Conservation (phyloP, 345 rosid genomes). For the Eucalyptus tenuipes region DNA sequence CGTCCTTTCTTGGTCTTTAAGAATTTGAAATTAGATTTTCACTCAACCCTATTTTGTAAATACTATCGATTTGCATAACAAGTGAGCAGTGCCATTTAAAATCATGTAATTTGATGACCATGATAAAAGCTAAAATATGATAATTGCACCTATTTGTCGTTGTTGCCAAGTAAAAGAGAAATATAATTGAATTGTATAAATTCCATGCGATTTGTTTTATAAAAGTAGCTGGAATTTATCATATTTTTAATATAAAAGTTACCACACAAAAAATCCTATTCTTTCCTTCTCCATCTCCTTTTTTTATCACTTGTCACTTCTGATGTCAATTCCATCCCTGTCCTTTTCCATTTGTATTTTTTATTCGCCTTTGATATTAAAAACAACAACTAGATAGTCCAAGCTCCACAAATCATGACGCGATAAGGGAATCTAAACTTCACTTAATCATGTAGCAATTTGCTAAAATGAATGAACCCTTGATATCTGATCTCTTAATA, state of each 20-base stretch:
- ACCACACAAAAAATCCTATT: not conserved
- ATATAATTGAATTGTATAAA: no score
- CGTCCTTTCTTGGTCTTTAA: not conserved
- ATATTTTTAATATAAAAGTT: no score
- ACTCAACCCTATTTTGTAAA: not conserved
- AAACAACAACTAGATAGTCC: not conserved
- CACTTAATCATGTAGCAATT: fast-evolving
- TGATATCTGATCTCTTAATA: not conserved
- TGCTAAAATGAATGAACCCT: not conserved
- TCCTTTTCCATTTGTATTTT: not conserved
- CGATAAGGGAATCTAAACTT: fast-evolving
- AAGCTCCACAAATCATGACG: no score
- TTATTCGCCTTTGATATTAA: not conserved
- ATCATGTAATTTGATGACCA: not conserved
- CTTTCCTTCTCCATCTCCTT: not conserved
- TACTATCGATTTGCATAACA: not conserved
- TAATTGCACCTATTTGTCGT: no score
- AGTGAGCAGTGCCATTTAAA: not conserved
- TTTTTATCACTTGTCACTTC: not conserved
- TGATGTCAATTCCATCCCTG: not conserved
- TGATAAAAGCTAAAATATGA: not conserved
- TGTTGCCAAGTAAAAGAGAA: not conserved
- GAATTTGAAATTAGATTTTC: not conserved
- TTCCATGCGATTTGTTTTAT: not conserved
- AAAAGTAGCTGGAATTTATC: no score